These are phyloP conservation scores for Piper betle DNA, from an alignment of 164 flowering plant genomes.

Conservation along the genomic window DNA sequence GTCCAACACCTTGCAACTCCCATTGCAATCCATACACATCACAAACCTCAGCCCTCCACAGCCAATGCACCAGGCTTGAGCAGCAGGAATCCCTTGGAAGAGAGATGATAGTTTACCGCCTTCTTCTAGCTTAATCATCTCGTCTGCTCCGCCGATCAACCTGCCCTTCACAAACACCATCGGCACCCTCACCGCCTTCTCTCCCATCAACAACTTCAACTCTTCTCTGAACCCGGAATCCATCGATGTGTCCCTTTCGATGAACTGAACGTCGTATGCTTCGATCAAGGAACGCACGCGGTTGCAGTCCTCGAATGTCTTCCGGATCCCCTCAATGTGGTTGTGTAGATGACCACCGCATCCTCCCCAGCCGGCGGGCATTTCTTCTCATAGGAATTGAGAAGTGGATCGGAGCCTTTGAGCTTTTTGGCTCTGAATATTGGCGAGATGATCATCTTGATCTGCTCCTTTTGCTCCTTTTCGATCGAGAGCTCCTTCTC, in stretches of 20 bases:
- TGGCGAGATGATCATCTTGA: constrained; percentile 41
- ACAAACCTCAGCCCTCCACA: constrained; percentile 73
- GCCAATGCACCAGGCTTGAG: constrained; percentile 35
- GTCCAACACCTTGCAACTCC: constrained; percentile 73
- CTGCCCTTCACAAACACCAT: constrained; percentile 81
- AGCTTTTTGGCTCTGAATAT: constrained; percentile 11
- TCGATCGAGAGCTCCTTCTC: constrained; percentile 49
- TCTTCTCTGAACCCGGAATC: constrained; percentile 81
- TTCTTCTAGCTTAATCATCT: constrained; percentile 67
- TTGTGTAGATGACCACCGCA: constrained; percentile 70
- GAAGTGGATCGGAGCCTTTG: constrained; percentile 16
- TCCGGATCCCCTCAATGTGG: constrained; percentile 80
- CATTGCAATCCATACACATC: constrained; percentile 73
- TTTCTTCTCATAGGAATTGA: constrained; percentile 29
- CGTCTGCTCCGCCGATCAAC: constrained; percentile 73
- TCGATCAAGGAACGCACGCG: constrained; percentile 42
- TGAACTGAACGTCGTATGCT: constrained; percentile 32
- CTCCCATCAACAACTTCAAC: constrained; percentile 45
- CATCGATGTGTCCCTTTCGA: constrained; percentile 88
- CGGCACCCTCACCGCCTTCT: constrained; percentile 56
- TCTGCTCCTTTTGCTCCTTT: constrained; percentile 51
- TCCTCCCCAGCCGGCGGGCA: constrained; percentile 78
- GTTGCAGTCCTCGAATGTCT: constrained; percentile 93
- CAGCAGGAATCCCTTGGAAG: constrained; percentile 43
- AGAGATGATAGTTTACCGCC: constrained; percentile 50